Conservation (phyloP, 805 yeast genomes). For the Candida germanica region DNA sequence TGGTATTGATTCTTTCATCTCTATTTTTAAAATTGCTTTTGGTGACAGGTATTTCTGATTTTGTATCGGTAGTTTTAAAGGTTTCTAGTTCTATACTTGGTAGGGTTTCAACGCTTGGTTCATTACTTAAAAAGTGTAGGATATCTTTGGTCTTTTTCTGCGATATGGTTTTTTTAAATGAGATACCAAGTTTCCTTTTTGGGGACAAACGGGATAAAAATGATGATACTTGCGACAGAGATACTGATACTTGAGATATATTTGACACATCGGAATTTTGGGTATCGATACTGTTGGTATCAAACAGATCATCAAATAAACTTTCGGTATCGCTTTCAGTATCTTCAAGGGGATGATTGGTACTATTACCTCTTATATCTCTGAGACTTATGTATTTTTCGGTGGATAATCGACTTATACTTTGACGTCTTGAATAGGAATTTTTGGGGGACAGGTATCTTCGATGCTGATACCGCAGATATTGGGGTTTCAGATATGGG, state of each 20-base stretch:
- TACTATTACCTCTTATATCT: not conserved
- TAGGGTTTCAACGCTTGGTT: not conserved
- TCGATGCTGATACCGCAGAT: too few species aligned
- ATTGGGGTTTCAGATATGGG: too few species aligned
- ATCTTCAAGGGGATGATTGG: slow-evolving; percentile 9
- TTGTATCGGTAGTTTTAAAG: slow-evolving; percentile 5
- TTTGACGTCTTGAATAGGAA: too few species aligned
- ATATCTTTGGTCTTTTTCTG: not conserved
- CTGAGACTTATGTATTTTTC: slow-evolving; percentile 1
- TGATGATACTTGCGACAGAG: too few species aligned
- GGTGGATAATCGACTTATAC: too few species aligned
- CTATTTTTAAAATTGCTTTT: slow-evolving; percentile 20
- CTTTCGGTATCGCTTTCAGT: slow-evolving; percentile 9
- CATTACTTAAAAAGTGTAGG: slow-evolving; percentile 1
- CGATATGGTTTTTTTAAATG: too few species aligned
- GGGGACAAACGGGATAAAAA: too few species aligned
- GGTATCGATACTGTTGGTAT: slow-evolving; percentile 9
- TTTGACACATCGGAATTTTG: too few species aligned
- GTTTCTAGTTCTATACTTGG: slow-evolving; percentile 15
- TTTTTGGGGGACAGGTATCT: too few species aligned
- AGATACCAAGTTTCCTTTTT: too few species aligned
- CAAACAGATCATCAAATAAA: slow-evolving; percentile 12
- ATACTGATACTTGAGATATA: too few species aligned
- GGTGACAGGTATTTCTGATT: slow-evolving; percentile 1
- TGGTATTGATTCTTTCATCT: slow-evolving; percentile 50